A percentile compares a stretch with the other conserved stretches of the same genome.
phyloP scores from a whole-genome alignment of 352 stramenopile genomes.

The Globisporangium emineosum region DNA sequence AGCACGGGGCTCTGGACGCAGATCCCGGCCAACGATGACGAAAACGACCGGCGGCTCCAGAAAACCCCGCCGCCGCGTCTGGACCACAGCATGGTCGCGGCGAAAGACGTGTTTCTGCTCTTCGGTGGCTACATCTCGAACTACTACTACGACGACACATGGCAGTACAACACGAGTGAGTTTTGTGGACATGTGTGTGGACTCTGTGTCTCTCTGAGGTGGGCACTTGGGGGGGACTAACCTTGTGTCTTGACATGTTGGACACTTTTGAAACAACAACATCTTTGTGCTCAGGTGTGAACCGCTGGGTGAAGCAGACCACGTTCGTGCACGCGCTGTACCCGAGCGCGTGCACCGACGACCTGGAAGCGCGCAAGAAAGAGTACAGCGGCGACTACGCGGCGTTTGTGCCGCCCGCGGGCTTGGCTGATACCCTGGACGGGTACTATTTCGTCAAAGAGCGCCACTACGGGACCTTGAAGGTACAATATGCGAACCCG shows the following conservation, averaged over 20 bases:
- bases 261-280: neutral
- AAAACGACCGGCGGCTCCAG: slow-evolving; percentile 15
- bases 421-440: slow-evolving; percentile 31
- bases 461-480: slow-evolving; percentile 68
- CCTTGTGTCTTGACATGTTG: neutral
- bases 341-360: slow-evolving; percentile 89
- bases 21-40: slow-evolving; percentile 29
- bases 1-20: slow-evolving; percentile 79
- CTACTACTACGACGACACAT: slow-evolving; percentile 94
- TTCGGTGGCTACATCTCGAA: slow-evolving; percentile 94
- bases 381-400: slow-evolving; percentile 76
- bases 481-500: slow-evolving; percentile 38
- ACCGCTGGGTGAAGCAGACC: slow-evolving; percentile 88
- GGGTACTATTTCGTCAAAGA: slow-evolving; percentile 73
- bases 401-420: slow-evolving; percentile 34
- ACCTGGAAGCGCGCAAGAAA: slow-evolving; percentile 58
- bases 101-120: slow-evolving; percentile 83
- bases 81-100: slow-evolving; percentile 81
- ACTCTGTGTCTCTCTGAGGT: neutral
- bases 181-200: neutral
- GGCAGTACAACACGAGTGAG: slow-evolving; percentile 94
- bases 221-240: neutral
- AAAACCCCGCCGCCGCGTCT: slow-evolving; percentile 60
- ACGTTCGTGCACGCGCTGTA: slow-evolving; percentile 91
- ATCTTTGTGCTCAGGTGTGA: too few species aligned